Conservation (phyloP, 192 early-diverging fungal genomes). For the Gigaspora rosea region DNA sequence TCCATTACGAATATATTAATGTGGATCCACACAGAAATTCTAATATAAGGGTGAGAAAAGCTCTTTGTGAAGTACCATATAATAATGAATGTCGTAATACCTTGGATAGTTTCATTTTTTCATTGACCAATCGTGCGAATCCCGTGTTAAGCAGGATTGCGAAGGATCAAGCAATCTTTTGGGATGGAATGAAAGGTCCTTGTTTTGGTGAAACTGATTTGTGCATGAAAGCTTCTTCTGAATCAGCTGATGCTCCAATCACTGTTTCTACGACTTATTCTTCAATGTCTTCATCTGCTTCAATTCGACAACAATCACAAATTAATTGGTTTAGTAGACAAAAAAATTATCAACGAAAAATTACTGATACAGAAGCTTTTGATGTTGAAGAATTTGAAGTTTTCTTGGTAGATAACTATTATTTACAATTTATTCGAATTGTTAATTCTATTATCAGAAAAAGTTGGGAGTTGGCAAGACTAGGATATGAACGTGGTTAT, state of each 20-base stretch:
- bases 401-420: not conserved
- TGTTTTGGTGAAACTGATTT: not conserved
- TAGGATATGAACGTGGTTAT: too few species aligned
- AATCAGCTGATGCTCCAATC: too few species aligned
- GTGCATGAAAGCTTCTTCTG: not conserved
- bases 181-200: conserved; percentile 2
- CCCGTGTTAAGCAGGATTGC: not conserved
- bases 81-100: not conserved
- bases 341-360: not conserved
- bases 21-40: too few species aligned
- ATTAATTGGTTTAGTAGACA: not conserved
- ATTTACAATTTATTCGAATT: too few species aligned
- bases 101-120: not conserved
- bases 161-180: conserved; percentile 6
- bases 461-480: too few species aligned
- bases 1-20: not conserved
- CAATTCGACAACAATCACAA: not conserved
- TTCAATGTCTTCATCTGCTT: not conserved
- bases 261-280: not conserved
- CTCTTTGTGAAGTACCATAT: not conserved
- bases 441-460: too few species aligned
- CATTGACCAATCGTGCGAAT: not conserved
- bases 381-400: conserved; percentile 17
- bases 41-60: not conserved
- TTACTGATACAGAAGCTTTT: conserved; percentile 2